phyloP scores from a whole-genome alignment of 1,284 basidiomycete genomes.

The Fomes fomentarius region DNA sequence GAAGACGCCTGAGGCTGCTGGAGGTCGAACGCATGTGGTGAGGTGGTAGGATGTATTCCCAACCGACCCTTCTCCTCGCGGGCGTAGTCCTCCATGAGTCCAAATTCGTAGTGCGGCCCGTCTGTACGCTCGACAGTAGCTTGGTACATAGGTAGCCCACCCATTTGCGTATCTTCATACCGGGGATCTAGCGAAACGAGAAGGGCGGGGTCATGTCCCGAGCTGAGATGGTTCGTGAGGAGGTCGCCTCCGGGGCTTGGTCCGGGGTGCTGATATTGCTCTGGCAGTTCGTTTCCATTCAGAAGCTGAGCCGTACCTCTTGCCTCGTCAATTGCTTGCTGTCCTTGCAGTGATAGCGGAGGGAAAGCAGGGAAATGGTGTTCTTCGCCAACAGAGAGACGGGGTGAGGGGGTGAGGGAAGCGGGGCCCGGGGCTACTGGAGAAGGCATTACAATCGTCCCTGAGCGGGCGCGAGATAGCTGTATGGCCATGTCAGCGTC shows the following conservation, averaged over 20 bases:
- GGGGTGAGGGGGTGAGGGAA: constrained; percentile 23
- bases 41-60: constrained; percentile 48
- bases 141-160: constrained; percentile 66
- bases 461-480: constrained; percentile 72
- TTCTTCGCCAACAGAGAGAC: constrained; percentile 24
- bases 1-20: constrained; percentile 21
- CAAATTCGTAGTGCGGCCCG: constrained; percentile 68
- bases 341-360: constrained; percentile 47
- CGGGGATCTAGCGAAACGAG: constrained; percentile 39
- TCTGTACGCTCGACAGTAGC: constrained; percentile 45
- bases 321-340: constrained; percentile 47
- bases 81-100: constrained; percentile 81
- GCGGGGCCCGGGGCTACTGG: constrained; percentile 32
- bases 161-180: constrained; percentile 37
- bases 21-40: constrained; percentile 22
- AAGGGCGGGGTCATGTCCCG: constrained; percentile 52
- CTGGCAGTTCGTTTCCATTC: constrained; percentile 17
- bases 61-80: constrained; percentile 66
- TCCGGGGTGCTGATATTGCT: constrained; percentile 31
- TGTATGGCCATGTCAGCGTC: constrained; percentile 87
- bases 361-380: constrained; percentile 41
- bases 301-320: constrained; percentile 29
- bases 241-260: constrained; percentile 31
- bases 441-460: constrained; percentile 49
- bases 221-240: constrained; percentile 41